A percentile compares a stretch with the other conserved stretches of the same genome.
Evolutionary conservation across 1,284 basidiomycete genomes (phyloP).

Genomic region (Termitomyces sp.): DNA sequence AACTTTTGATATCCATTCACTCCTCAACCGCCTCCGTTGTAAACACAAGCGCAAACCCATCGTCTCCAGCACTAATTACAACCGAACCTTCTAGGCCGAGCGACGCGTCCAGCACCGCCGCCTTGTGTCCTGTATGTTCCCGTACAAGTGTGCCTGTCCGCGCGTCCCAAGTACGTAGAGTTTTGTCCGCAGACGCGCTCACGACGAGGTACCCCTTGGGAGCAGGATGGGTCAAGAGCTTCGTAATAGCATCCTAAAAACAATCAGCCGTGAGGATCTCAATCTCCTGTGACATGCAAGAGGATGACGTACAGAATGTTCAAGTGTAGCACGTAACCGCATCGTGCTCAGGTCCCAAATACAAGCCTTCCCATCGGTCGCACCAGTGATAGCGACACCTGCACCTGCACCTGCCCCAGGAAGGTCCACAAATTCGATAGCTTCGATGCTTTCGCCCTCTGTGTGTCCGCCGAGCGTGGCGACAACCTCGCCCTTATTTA

Average conservation of each 20-base stretch:
- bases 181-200: conserved; percentile 82
- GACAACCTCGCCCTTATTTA: conserved; percentile 84
- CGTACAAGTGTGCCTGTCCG: conserved; percentile 77
- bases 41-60: conserved; percentile 78
- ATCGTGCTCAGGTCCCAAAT: conserved; percentile 92
- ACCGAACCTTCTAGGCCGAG: conserved; percentile 65
- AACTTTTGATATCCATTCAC: not conserved
- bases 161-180: conserved; percentile 89
- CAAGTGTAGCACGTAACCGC: conserved; percentile 72
- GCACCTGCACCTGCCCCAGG: conserved; percentile 50
- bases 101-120: conserved; percentile 74
- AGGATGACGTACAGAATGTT: conserved; percentile 61
- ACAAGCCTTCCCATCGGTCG: conserved; percentile 90
- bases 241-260: conserved; percentile 81
- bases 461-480: conserved; percentile 79
- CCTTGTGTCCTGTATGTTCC: conserved; percentile 83
- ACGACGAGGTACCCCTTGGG: conserved; percentile 75
- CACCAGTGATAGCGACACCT: conserved; percentile 81
- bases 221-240: conserved; percentile 67
- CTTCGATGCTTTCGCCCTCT: conserved; percentile 89
- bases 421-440: conserved; percentile 81
- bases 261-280: not conserved
- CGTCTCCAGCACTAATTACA: conserved; percentile 82
- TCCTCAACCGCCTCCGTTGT: conserved; percentile 50
- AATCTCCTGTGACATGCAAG: not conserved